Conservation (phyloP, 805 yeast genomes). For the Nakazawaea wickerhamii region DNA sequence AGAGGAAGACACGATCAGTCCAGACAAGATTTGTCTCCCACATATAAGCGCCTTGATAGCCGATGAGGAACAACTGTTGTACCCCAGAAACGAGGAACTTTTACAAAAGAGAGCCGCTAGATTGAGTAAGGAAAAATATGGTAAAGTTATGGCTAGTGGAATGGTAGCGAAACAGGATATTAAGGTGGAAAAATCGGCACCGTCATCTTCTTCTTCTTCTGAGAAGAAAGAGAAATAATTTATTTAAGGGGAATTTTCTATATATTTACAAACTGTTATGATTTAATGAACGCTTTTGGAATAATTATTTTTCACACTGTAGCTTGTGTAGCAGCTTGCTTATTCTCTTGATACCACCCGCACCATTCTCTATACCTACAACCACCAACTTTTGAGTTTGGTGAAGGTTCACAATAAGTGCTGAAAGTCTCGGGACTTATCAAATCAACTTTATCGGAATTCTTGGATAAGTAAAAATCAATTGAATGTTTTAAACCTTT, state of each 20-base stretch:
- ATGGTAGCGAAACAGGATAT: slow-evolving; percentile 6
- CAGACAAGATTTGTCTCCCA: slow-evolving; percentile 4
- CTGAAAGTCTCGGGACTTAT: slow-evolving; percentile 5
- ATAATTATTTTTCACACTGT: too few species aligned
- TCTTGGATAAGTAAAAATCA: slow-evolving; percentile 2
- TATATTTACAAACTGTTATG: background rate
- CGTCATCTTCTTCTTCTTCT: too few species aligned
- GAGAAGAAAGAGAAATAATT: too few species aligned
- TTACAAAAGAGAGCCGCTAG: slow-evolving; percentile 8
- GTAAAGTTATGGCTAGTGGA: slow-evolving; percentile 21
- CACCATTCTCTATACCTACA: slow-evolving; percentile 11
- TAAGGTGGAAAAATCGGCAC: background rate
- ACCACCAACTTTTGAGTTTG: slow-evolving; percentile 4
- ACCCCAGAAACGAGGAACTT: slow-evolving; percentile 7
- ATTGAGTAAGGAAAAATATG: slow-evolving; percentile 17
- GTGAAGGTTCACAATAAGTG: slow-evolving; percentile 10
- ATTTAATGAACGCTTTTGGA: too few species aligned
- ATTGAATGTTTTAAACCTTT: slow-evolving; percentile 20
- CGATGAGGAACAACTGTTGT: slow-evolving; percentile 3
- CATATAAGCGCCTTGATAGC: slow-evolving; percentile 1
- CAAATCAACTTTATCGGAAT: slow-evolving; percentile 3
- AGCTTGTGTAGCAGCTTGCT: background rate
- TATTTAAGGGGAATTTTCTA: too few species aligned
- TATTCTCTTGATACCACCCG: slow-evolving; percentile 12
- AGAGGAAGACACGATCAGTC: background rate